Evolutionary conservation across 2,329 filamentous ascomycete species (phyloP), one percentile per base, ranked within the genome.

Genomic region (Neophaeococcomyces aloes): DNA sequence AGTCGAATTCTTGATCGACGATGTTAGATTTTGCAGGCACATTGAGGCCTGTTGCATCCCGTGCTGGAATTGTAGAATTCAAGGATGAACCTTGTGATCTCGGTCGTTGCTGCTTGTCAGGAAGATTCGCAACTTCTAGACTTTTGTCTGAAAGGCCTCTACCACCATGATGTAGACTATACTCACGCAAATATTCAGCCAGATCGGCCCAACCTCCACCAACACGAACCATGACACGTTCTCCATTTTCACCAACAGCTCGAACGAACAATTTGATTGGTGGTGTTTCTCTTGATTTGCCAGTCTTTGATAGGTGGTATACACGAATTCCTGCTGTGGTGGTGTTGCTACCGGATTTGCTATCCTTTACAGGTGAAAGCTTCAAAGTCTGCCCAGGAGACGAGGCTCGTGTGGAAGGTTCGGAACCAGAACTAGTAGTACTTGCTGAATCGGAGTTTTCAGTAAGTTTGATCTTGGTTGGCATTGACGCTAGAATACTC

Each of bases 181-280:
- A 98, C 61, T 94, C 86, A 54, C 87, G 83, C 32, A 98, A 72
- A 58, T 95, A 98, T 62, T 96, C 91, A 29, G 84, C 89, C 15
- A 98, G 70, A 62, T 98, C 91, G 11, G 88, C 87, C 91, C 91
- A 98, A n/a, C 91, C 91, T 47, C 91, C 91, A 10, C 91, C 91
- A 10, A 98, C 89, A 29, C 91, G 83, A 6, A 98, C 91, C 91
- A 98, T 96, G 48, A 96, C 87, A 40, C 91, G 79, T 62, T 96
- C 87, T 13, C 85, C 86, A 45, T 79, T 74, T 61, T 94, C 87
- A 38, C 91, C 91, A 2, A 98, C 88, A 1, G 87, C 80, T 13
- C 91, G 83, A 41, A 98, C 88, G 57, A 93, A 94, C 4, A 98
- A 76, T 64, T 95, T 96, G 59, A 95, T 88, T 0, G 91, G 91